Base-by-base conservation (phyloP, 129 eudicot genomes). In the Chrysanthemum seticuspe region DNA sequence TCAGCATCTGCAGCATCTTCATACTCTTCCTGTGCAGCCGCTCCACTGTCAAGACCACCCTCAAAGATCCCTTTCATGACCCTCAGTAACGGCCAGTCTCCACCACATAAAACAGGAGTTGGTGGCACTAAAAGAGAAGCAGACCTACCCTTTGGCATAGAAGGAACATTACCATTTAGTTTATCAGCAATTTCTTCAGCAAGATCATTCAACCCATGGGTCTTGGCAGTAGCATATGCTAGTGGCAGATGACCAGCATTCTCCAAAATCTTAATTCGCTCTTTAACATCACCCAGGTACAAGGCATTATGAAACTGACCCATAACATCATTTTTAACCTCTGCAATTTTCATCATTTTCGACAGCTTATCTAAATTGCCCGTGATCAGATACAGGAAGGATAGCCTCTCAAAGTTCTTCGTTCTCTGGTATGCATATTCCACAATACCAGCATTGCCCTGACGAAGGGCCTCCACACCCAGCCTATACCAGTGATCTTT, bases 391-490 rank as follows among this genome's bases (percentile, higher is more conserved):
- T 88, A 88, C 50, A 85, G 80, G 53, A 88, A 88, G 5, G 95
- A 88, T 40, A 88, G 77, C 82, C 95, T 85, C 78, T 85, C 95
- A 18, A 88, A 88, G 78, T 88, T 88, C 67, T 85, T 85, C 13
- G 95, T 88, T 77, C 81, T 83, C 81, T 88, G 95, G 58, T 88
- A 88, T 6, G 91, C 86, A 65, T 88, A 85, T 67, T 88, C 95
- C 57, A 88, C 95, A 18, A 88, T 85, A 13, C 91, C 95, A 18
- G 95, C 73, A 83, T 88, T 88, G 9, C 95, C 95, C 87, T 88
- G 95, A 10, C 95, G 90, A 74, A 88, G 88, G 71, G 95, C 88
- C 68, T 88, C 95, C 14, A 88, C 91, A 4, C 95, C 95, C 49
- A 88, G 74, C 66, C 80, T 83, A 58, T 88, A 88, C 95, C 95